These are phyloP conservation scores for Colletotrichum graminicola DNA, from an alignment of 2,329 filamentous ascomycete genomes.

Conservation along the genomic window DNA sequence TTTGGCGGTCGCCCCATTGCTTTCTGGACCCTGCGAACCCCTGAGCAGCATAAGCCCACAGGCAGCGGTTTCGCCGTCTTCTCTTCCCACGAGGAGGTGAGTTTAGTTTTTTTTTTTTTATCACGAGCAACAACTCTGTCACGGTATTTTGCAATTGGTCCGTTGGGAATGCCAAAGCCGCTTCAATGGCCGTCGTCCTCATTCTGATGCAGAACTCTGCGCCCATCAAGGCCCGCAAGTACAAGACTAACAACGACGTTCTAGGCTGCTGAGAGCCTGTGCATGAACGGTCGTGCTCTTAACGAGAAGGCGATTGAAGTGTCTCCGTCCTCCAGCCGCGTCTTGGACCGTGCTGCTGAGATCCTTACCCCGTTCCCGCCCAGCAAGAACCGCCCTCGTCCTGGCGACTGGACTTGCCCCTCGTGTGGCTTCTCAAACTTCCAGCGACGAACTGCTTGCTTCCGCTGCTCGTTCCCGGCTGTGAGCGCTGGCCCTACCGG, in stretches of 20 bases:
- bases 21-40: constrained; percentile 98
- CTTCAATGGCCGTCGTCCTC: background rate
- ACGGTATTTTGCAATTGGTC: background rate
- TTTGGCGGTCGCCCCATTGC: constrained; percentile 98
- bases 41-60: constrained; percentile 99
- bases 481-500: constrained; percentile 80
- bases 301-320: constrained; percentile 99
- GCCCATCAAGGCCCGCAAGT: background rate
- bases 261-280: constrained; percentile 95
- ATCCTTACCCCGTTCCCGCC: constrained; percentile 98
- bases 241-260: constrained; percentile 1
- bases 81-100: constrained; percentile 97
- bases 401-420: constrained; percentile 98
- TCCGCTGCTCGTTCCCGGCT: constrained; percentile 99
- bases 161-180: background rate
- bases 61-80: constrained; percentile 98
- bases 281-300: constrained; percentile 98
- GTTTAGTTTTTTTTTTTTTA: constrained; percentile 49
- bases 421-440: constrained; percentile 99
- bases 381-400: constrained; percentile 96
- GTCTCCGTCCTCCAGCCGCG: constrained; percentile 95
- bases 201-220: background rate
- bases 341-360: constrained; percentile 93
- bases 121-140: background rate
- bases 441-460: constrained; percentile 97